Evolutionary conservation across 2,329 filamentous ascomycete genomes (phyloP).

Genomic region (Fusarium acutatum): DNA sequence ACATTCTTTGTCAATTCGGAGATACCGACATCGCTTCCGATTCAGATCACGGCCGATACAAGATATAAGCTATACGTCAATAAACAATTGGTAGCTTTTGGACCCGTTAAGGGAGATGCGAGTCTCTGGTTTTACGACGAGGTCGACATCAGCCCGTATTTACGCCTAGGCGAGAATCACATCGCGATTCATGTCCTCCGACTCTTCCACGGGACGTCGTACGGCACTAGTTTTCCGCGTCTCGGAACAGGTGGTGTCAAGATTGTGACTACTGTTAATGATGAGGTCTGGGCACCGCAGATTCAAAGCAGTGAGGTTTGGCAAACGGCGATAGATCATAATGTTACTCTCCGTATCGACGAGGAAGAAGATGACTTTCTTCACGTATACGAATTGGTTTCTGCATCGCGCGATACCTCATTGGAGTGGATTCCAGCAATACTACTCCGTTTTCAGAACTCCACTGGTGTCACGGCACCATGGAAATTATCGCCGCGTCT

Average conservation of each 20-base stretch:
- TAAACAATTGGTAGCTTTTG: fast-evolving
- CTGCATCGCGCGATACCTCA: fast-evolving
- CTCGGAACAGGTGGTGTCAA: not conserved
- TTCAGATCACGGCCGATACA: not conserved
- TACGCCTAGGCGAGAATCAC: not conserved
- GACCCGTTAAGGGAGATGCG: not conserved
- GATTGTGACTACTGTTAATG: fast-evolving
- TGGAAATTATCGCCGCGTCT: not conserved
- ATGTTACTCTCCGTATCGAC: not conserved
- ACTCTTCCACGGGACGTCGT: not conserved
- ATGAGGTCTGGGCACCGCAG: not conserved
- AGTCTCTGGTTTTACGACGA: not conserved
- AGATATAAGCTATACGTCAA: not conserved
- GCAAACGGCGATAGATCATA: not conserved
- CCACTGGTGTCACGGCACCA: not conserved
- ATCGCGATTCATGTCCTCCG: not conserved
- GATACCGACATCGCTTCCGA: not conserved
- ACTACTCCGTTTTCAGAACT: not conserved
- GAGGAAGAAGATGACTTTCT: not conserved
- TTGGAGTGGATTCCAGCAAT: not conserved
- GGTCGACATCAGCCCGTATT: not conserved
- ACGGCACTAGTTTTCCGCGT: not conserved
- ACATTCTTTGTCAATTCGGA: not conserved
- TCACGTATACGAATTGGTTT: not conserved
- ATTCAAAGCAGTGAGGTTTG: not conserved